Evolutionary conservation across 768 basidiomycete genomes (phyloP), one percentile per base, ranked within the genome.

Genomic region (Mycena galopus): DNA sequence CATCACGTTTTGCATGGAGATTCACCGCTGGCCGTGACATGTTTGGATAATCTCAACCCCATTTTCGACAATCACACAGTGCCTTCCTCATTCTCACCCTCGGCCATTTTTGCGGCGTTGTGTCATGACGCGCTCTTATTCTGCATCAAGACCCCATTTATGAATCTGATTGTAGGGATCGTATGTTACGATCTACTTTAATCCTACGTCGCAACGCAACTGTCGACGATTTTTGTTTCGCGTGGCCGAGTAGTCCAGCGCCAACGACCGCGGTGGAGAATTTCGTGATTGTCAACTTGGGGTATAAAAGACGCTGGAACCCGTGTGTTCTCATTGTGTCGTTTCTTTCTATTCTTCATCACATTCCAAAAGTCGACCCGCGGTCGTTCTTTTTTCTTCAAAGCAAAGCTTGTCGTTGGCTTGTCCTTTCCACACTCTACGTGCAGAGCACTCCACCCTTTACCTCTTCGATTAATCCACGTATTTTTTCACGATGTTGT

Each of bases 401-500:
- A 69, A 61, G 67, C 59, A 60, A 66, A 67, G 51, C 72, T 55
- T 64, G 47, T 62, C 69, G 62, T 67, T 73, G 71, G 70, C 72
- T 63, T 63, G 65, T 75, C 71, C 64, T 53, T 68, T 56, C 55
- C 62, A 6, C 35, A 64, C 66, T 37, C 63, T 75, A 16, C 56
- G 63, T 74, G 69, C 67, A 68, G 75, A 59, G 75, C 77, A 76
- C 73, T 44, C 27, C 50, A 27, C 29, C 30, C 69, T 51, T 25
- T n/a, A 42, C 57, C 63, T 65, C 53, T 27, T 65, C 27, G 39
- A 68, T 59, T 21, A 68, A 71, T 74, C 73, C 50, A 69, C 67
- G 60, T 65, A 29, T 51, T 23, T 65, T 35, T 66, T 39, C 67
- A 76, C 50, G n/a, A 79, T 80, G 78, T 75, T 80, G 70, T 80